phyloP scores from a whole-genome alignment of 768 basidiomycete species.

The Termitomyces sp. region DNA sequence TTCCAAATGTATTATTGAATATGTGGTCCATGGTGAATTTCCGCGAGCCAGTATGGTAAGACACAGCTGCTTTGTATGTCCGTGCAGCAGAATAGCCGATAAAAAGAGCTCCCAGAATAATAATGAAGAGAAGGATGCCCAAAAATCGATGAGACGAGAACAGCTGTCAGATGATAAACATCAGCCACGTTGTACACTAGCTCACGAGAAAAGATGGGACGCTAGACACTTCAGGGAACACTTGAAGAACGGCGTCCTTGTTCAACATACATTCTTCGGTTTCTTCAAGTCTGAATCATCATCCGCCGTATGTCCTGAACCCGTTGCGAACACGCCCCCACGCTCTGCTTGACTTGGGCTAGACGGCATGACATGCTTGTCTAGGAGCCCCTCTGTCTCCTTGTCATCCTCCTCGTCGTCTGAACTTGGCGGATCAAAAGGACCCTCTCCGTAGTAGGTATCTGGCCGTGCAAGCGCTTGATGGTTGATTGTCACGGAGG shows the following conservation, averaged over 20 bases:
- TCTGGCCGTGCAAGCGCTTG: conserved; percentile 15
- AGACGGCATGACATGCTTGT: conserved; percentile 30
- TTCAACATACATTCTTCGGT: conserved; percentile 1
- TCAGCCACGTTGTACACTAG: background rate
- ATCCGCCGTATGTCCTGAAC: conserved; percentile 6
- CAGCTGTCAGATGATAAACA: conserved; percentile 26
- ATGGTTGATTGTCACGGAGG: conserved; percentile 8
- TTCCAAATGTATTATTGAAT: conserved; percentile 84
- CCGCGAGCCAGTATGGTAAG: conserved; percentile 45
- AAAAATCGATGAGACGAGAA: conserved; percentile 55
- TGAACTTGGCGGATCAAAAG: conserved; percentile 76
- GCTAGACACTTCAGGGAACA: background rate
- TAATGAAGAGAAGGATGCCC: conserved; percentile 54
- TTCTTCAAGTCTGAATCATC: conserved; percentile 8
- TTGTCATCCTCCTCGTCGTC: conserved; percentile 57
- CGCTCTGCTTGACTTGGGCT: conserved; percentile 22
- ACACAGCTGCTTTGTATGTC: conserved; percentile 56
- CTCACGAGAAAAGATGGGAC: background rate
- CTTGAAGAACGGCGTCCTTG: background rate
- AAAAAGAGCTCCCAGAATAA: conserved; percentile 47
- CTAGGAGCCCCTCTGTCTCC: conserved; percentile 31
- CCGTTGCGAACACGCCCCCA: conserved; percentile 7
- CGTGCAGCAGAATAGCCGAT: conserved; percentile 78
- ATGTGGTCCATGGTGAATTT: conserved; percentile 86
- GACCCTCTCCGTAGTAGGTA: conserved; percentile 69